A percentile compares a stretch with the other conserved stretches of the same genome.
Conservation (phyloP, 1,139 yeast species). For the Kurtzmaniella quercitrusa region DNA sequence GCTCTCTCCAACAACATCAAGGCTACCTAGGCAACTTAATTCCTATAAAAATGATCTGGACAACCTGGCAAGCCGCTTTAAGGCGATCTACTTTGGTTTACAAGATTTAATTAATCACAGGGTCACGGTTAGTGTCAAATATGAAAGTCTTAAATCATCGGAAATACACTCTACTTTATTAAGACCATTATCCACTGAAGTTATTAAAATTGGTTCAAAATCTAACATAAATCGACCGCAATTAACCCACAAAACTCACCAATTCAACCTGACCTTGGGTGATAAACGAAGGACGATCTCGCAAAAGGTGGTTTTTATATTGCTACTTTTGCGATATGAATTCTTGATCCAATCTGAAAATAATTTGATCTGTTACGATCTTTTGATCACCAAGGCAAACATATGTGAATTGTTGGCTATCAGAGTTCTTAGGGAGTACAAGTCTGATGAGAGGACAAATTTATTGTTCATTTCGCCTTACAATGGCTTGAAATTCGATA, state of each 20-base stretch:
- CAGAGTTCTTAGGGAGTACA: constrained; percentile 48
- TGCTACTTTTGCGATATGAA: constrained; percentile 37
- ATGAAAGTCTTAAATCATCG: constrained; percentile 54
- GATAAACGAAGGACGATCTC: constrained; percentile 13
- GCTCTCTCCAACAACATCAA: not conserved
- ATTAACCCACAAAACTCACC: not conserved
- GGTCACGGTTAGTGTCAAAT: constrained; percentile 47
- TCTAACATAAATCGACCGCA: constrained; percentile 3
- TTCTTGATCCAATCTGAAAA: constrained; percentile 47
- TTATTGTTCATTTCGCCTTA: constrained; percentile 43
- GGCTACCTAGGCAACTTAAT: not conserved
- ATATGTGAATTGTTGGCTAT: constrained; percentile 56
- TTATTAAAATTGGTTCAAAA: constrained; percentile 22
- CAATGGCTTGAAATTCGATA: constrained; percentile 31
- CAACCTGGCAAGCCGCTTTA: not conserved
- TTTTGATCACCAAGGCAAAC: constrained; percentile 48
- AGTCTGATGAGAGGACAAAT: constrained; percentile 42
- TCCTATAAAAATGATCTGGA: not conserved
- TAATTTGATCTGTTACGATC: constrained; percentile 47
- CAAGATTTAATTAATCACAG: constrained; percentile 36
- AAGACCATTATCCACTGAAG: constrained; percentile 42
- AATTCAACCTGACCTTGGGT: too few relatives aligned
- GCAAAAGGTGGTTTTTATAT: constrained; percentile 27
- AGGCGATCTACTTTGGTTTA: constrained; percentile 28
- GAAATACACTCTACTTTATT: constrained; percentile 49